Base-by-base conservation (phyloP, 257 asterid genomes). In the Vinca minor region DNA sequence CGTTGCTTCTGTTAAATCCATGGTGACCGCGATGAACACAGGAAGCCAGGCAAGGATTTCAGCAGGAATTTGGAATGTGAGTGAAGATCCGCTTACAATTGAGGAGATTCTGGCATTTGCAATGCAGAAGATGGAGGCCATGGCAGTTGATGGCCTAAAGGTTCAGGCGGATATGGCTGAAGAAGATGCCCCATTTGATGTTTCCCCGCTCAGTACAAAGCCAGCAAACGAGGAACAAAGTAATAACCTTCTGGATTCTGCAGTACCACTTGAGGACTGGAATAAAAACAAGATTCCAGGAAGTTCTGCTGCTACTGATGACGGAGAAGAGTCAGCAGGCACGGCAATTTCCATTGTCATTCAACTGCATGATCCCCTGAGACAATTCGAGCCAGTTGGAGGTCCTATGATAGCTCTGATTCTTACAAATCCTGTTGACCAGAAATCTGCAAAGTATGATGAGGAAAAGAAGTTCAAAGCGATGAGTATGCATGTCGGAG, bases 301-400 rank as follows among this genome's bases (percentile, higher is more conserved):
- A 18, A 45, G 36, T 44, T 31, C 64, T 23, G 17, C 64, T 23
- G 12, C 26, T 23, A 15, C 26, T n/a, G 60, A 32, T 34, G 69
- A 41, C 4, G 67, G 60, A 9, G 63, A 65, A 1, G 82, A 73
- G 2, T 15, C 71, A 44, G 46, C 66, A 9, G 26, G 60, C 23
- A 47, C 84, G 25, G 77, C 84, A 0, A 28, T 89, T 5, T 73
- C 73, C 0, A 79, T 82, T n/a, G 73, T 79, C 11, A 85, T 85
- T 47, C 98, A 92, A 38, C 70, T 92, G 41, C 74, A 96, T 20
- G 98, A 92, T 71, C 97, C 97, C 3, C 18, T 74, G 36, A 92
- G 98, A 80, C 95, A 87, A 65, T 89, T 72, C 15, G 98, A 92
- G 82, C 85, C 87, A 0, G 96, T 92, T 18, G 98, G 98, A 29